Evolutionary conservation across 2,329 filamentous ascomycete genomes (phyloP).

Genomic region (Fusarium albosuccineum): DNA sequence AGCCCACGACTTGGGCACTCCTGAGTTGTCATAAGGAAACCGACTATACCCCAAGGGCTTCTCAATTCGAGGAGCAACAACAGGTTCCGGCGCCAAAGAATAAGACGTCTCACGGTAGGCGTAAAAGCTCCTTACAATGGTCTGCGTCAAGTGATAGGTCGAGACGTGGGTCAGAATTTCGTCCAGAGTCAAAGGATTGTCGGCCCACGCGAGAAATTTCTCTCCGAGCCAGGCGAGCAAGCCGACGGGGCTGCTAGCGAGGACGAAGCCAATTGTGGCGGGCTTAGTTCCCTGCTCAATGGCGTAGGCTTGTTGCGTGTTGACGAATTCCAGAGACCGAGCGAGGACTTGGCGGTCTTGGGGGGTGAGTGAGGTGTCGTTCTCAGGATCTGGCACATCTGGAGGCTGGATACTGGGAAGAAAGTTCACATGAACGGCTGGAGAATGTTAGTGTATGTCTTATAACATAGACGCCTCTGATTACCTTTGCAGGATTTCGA

Average conservation of each 20-base stretch:
- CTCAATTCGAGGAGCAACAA: not conserved
- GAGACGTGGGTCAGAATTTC: not conserved
- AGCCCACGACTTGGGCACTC: conserved; percentile 1
- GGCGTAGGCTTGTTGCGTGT: not conserved
- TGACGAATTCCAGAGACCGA: not conserved
- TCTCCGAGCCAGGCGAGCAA: conserved; percentile 6
- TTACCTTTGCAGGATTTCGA: not conserved
- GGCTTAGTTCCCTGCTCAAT: not conserved
- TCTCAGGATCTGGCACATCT: not conserved
- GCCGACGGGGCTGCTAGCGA: not conserved
- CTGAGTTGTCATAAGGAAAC: not conserved
- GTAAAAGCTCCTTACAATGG: not conserved
- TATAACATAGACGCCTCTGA: not conserved
- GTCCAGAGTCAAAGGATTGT: not conserved
- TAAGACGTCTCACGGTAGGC: not conserved
- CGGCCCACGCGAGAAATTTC: not conserved
- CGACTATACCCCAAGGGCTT: not conserved
- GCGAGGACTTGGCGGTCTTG: not conserved
- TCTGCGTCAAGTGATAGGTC: not conserved
- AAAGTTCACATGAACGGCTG: not conserved
- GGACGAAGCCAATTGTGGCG: not conserved
- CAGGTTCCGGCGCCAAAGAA: not conserved
- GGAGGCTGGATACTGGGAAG: not conserved
- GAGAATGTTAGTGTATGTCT: too few relatives aligned
- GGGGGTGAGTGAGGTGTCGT: not conserved